A percentile compares a stretch with the other conserved stretches of the same genome.
Evolutionary conservation across 1,284 basidiomycete genomes (phyloP).

Genomic region (Cryptococcus deneoformans): DNA sequence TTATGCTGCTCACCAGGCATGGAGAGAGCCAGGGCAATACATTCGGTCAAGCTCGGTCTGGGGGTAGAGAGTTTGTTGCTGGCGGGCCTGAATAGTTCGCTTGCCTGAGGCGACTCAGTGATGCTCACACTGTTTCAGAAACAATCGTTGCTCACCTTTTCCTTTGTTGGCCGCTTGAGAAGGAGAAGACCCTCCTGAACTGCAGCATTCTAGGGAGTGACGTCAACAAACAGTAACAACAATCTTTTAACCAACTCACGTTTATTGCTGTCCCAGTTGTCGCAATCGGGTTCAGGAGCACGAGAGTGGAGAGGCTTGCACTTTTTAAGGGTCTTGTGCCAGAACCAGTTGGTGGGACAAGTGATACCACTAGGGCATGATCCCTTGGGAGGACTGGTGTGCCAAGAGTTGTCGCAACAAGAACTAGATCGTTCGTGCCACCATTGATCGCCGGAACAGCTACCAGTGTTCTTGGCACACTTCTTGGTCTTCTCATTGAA

Average conservation of each 20-base stretch:
- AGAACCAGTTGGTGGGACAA: conserved; percentile 47
- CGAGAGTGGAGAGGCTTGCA: conserved; percentile 33
- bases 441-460: conserved; percentile 26
- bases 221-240: conserved; percentile 2
- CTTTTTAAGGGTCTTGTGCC: conserved; percentile 29
- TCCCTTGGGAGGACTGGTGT: conserved; percentile 21
- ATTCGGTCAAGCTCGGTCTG: conserved; percentile 34
- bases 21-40: conserved; percentile 38
- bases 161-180: conserved; percentile 11
- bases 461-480: conserved; percentile 23
- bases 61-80: conserved; percentile 22
- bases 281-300: conserved; percentile 39
- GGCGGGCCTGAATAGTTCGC: conserved; percentile 20
- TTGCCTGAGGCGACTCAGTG: conserved; percentile 5
- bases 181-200: conserved; percentile 10
- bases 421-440: conserved; percentile 28
- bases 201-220: conserved; percentile 21
- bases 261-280: conserved; percentile 31
- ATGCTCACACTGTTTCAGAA: not conserved
- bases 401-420: conserved; percentile 32
- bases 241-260: conserved; percentile 16
- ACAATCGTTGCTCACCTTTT: not conserved
- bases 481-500: conserved; percentile 28
- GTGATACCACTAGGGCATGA: conserved; percentile 29
- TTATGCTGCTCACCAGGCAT: conserved; percentile 37